Evolutionary conservation across 2,329 filamentous ascomycete species (phyloP), one percentile per base, ranked within the genome.

Genomic region (Cladosporium sphaerospermum): DNA sequence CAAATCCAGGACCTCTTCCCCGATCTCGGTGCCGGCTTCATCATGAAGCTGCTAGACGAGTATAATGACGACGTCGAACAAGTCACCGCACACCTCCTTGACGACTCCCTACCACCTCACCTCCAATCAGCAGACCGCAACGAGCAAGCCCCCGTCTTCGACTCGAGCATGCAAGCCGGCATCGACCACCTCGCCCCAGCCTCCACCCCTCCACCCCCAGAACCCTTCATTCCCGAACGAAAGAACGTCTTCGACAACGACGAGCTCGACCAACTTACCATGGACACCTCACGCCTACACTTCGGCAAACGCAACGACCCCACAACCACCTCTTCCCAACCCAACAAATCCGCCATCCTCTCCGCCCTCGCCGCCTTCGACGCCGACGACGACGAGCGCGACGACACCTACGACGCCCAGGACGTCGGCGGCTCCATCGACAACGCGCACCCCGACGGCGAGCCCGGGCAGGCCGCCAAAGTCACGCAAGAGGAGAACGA

Each of bases 1-100:
- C 89, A 95, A 67, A 79, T 99, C n/a, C 90, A 96, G 65, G 92
- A 99, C 65, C 76, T 97, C 0, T 96, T 97, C 64, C 89, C 92
- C 0, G 83, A 95, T 57, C 75, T 97, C 9, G 90, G 91, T 4
- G 85, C 88, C 3, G 88, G 80, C 0, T 97, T 96, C 65, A 75
- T 97, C 13, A 78, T 88, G 14, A 86, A 81, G 61, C 77, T 95
- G 9, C 76, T 96, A 19, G 86, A 92, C 62, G 83, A 88, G 65
- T 96, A 93, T 66, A 72, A 75, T 42, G 84, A 93, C 59, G 77
- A 91, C 62, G 79, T 85, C 0, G 90, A 96, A 69, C 79, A 85
- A 66, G 85, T 93, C 34, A 85, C 93, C 56, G 82, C 87, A 4
- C 87, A 92, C 67, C 75, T 96, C 3, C 80, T 97, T 0, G 87